Evolutionary conservation across 1,284 basidiomycete species (phyloP), one percentile per base, ranked within the genome.

Genomic region (Heliocybe sulcata): DNA sequence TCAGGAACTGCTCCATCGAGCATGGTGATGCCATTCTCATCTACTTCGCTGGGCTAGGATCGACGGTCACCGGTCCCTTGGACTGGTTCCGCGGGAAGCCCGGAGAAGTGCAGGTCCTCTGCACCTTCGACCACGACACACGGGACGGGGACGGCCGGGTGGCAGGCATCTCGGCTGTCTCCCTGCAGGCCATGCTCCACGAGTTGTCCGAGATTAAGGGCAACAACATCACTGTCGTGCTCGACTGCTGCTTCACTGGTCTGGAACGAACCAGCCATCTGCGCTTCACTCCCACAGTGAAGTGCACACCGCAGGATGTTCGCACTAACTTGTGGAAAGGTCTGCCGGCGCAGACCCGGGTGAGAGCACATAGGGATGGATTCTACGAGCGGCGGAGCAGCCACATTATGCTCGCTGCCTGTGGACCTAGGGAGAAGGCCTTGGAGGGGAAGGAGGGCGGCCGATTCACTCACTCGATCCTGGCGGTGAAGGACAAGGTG

Each of bases 41-140:
- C 54, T 87, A 83, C 61, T 87, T 84, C 61, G 82, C 85, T 33
- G 84, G 85, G 19, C 84, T 86, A 62, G 85, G 85, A 16, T 81
- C 79, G 62, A 73, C 68, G 53, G 64, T 82, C 38, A 64, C 69
- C 16, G 77, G 82, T 23, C 84, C 83, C 51, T 65, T 69, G 45
- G 79, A 75, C 51, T 85, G 83, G 83, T 79, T 75, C 59, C 71
- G 72, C 57, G 68, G 66, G 35, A 68, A 68, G 47, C 56, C 67
- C 51, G 70, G 70, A 27, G 69, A 73, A 25, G 80, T 83, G 14
- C 75, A 85, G 59, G 74, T 85, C 54, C 64, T 87, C 33, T 83
- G 83, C 62, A 73, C 85, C 16, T 80, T 82, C 60, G 84, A 87
- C 61, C 77, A 82, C 54, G 81, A 82, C 56, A 76, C 73, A 16